These are phyloP conservation scores for Wickerhamiella slavikovae DNA, from an alignment of 805 yeast genomes.

Conservation along the genomic window DNA sequence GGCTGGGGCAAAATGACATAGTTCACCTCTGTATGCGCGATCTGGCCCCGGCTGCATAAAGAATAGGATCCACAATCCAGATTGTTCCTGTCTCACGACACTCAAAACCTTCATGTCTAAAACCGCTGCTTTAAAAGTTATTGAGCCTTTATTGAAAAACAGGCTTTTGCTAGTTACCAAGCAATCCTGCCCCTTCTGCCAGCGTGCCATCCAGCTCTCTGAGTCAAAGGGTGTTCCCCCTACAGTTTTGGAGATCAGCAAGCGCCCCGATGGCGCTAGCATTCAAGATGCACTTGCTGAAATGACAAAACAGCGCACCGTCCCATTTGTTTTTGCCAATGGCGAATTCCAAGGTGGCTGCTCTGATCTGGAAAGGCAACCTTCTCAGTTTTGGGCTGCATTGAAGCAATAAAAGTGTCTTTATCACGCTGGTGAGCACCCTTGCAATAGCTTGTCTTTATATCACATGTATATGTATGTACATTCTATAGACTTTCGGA, in stretches of 20 bases:
- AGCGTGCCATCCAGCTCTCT: conserved; percentile 9
- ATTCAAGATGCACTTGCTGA: conserved; percentile 36
- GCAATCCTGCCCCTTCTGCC: conserved; percentile 13
- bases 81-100: too few relatives aligned
- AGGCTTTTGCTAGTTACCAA: conserved; percentile 11
- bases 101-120: too few relatives aligned
- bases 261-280: conserved; percentile 28
- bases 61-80: too few relatives aligned
- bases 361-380: conserved; percentile 10
- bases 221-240: conserved; percentile 6
- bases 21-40: too few relatives aligned
- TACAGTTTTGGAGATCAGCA: conserved; percentile 33
- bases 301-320: conserved; percentile 42
- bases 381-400: conserved; percentile 9
- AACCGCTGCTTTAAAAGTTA: background rate
- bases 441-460: background rate
- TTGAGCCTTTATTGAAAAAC: conserved; percentile 4
- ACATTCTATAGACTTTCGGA: too few relatives aligned
- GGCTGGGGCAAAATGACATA: too few relatives aligned
- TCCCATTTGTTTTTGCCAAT: conserved; percentile 44
- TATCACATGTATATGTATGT: background rate
- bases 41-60: too few relatives aligned
- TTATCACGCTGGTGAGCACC: background rate
- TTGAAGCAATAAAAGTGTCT: background rate
- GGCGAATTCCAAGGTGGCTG: conserved; percentile 33